Evolutionary conservation across 1,284 basidiomycete genomes (phyloP).

Genomic region (Melampsora abietis-canadensis): DNA sequence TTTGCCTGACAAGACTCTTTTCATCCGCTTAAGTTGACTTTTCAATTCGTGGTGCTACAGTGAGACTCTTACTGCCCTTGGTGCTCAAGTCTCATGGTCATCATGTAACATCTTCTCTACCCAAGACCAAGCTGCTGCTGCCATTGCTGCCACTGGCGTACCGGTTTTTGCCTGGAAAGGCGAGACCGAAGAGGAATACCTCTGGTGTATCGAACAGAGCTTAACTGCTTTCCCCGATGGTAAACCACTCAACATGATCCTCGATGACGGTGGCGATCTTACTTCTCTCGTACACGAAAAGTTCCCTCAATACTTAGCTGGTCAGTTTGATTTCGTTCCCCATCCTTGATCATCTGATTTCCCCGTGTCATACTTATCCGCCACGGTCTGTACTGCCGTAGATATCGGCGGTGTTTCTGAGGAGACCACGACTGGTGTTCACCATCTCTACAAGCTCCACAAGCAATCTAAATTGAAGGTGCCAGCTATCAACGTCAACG

Average conservation of each 20-base stretch:
- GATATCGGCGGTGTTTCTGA: constrained; percentile 91
- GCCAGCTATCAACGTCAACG: constrained; percentile 98
- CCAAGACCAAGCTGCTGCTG: constrained; percentile 94
- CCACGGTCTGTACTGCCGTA: constrained; percentile 49
- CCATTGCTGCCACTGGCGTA: constrained; percentile 95
- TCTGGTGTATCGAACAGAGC: constrained; percentile 97
- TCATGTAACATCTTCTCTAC: constrained; percentile 99
- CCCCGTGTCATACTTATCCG: too few relatives aligned
- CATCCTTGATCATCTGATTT: not conserved
- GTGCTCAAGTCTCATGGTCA: constrained; percentile 98
- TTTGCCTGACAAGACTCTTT: not conserved
- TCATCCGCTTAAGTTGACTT: constrained; percentile 4
- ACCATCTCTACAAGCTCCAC: constrained; percentile 97
- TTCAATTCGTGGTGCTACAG: constrained; percentile 59
- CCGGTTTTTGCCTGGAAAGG: constrained; percentile 99
- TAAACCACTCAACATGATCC: constrained; percentile 94
- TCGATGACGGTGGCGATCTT: constrained; percentile 97
- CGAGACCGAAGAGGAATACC: constrained; percentile 98
- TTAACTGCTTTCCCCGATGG: constrained; percentile 67
- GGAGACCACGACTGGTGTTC: constrained; percentile 99
- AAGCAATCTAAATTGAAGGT: constrained; percentile 93
- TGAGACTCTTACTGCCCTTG: constrained; percentile 88
- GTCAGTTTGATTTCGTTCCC: constrained; percentile 55
- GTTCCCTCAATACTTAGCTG: constrained; percentile 78
- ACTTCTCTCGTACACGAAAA: constrained; percentile 94